Evolutionary conservation across 768 basidiomycete genomes (phyloP).

Genomic region (Termitomyces heimii): DNA sequence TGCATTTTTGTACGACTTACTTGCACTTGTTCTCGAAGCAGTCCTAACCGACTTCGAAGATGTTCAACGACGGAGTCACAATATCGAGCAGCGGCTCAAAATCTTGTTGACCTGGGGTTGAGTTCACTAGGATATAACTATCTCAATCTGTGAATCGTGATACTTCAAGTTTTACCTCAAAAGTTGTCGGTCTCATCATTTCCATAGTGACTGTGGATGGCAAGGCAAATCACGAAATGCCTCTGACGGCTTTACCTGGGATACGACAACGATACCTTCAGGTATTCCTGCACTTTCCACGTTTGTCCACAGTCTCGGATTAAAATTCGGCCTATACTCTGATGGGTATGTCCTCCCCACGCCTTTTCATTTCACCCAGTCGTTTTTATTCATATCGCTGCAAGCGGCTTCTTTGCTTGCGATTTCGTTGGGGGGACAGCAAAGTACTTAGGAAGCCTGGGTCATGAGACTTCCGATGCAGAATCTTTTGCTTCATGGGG

Average conservation of each 20-base stretch:
- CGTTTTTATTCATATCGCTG: not conserved
- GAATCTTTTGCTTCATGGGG: conserved; percentile 43
- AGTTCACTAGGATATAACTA: conserved; percentile 33
- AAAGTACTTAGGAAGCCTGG: conserved; percentile 38
- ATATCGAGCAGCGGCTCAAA: conserved; percentile 34
- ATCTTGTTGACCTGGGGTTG: conserved; percentile 30
- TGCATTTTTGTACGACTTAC: conserved; percentile 31
- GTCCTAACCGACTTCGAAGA: conserved; percentile 15
- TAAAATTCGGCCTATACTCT: conserved; percentile 66
- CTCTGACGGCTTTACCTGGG: conserved; percentile 38
- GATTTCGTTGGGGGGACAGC: conserved; percentile 40
- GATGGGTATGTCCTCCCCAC: conserved; percentile 21
- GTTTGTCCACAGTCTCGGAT: conserved; percentile 34
- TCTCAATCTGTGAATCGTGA: conserved; percentile 31
- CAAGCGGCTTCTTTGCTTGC: conserved; percentile 36
- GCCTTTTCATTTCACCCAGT: not conserved
- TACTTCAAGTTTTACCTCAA: not conserved
- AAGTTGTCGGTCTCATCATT: not conserved
- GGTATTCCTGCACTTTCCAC: conserved; percentile 32
- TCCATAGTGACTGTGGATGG: conserved; percentile 42
- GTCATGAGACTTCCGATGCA: conserved; percentile 42
- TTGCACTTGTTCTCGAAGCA: not conserved
- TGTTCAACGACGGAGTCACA: conserved; percentile 36
- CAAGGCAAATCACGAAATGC: conserved; percentile 35
- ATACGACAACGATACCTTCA: conserved; percentile 29